Evolutionary conservation across 108 stramenopile genomes (phyloP), one percentile per base, ranked within the genome.

Genomic region (Conticribra guillardii): DNA sequence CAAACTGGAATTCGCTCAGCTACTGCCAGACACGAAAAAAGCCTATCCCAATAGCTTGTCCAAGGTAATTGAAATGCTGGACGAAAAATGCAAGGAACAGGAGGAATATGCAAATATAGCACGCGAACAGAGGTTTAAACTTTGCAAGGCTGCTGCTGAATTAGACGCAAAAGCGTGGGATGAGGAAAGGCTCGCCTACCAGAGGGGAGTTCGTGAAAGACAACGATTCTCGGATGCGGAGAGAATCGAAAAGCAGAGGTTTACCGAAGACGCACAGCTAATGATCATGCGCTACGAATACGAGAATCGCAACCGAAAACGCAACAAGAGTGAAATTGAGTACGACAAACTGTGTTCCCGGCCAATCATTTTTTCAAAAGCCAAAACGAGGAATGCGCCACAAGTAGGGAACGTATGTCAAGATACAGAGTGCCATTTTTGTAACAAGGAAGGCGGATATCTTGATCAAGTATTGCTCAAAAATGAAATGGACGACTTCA

Each of bases 181-280:
- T 23, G 77, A 79, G 34, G 77, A 79, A 18, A 66, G 77, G 22
- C 28, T 71, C 24, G 51, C 65, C 21, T 79, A 71, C 61, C 77
- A 71, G 50, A 70, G 70, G 34, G 77, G 77, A 27, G 62, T 79
- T 37, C 55, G 77, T 1, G 77, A 79, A 53, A 71, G 77, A 52
- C 48, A 48, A n/a, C 69, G 77, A 27, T 49, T 70, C 2, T 64
- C 65, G 1, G 77, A 79, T 61, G 64, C 58, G 4, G 77, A 79
- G 53, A 44, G 77, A 67, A 79, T 79, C 22, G 77, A 79, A 56
- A 79, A 71, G 32, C 77, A 79, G 15, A 71, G 46, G 34, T 79
- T 67, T 41, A 71, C 30, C 24, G 77, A 79, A 23, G 49, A 64
- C 9, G 64, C 58, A 17, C 55, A 66, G 28, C 65, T 65, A 44